Base-by-base conservation (phyloP, 2,329 filamentous ascomycete species). In the Mycogone perniciosa region DNA sequence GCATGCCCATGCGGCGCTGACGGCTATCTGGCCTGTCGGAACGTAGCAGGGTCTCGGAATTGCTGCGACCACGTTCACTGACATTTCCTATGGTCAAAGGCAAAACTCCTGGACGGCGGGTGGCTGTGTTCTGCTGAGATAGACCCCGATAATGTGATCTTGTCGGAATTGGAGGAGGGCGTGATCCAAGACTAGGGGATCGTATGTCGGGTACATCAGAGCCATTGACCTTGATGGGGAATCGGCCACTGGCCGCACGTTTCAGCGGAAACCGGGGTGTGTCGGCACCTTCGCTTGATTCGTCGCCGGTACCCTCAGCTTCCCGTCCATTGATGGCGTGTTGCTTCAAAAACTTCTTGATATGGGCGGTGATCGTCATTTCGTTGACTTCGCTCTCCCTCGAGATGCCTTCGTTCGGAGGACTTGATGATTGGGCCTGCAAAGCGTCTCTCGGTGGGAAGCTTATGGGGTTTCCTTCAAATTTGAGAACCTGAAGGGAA, bases 401-500 rank as follows among this genome's bases (percentile, higher is more conserved):
- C 40, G 74, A 58, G 10, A 72, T 68, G 2, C 73, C 73, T 35
- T 82, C 79, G 57, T 80, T 79, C 2, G 79, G 74, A 13, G 79
- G 77, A 44, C 73, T 81, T 38, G 70, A 70, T 13, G 76, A 73
- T 60, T 78, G 76, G 8, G 80, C 71, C 58, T 85, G 81, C 29
- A 89, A 67, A 10, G 86, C 76, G 57, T 86, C 83, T 59, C 78
- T 81, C 11, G 88, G 85, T 4, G 90, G 90, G 60, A 92, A 92
- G 52, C 78, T 80, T 52, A 96, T 80, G 7, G 88, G 88, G 60
- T 96, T 96, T 42, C 89, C 89, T 52, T 92, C 87, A 34, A 96
- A 81, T 67, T 95, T 96, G 51, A 97, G 76, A 57, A 95, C 87
- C 64, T 92, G 88, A 53, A 97, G 72, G 50, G 89, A 93, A 51